Conservation (phyloP, 2,329 filamentous ascomycete species). For the Piedraia hortae region DNA sequence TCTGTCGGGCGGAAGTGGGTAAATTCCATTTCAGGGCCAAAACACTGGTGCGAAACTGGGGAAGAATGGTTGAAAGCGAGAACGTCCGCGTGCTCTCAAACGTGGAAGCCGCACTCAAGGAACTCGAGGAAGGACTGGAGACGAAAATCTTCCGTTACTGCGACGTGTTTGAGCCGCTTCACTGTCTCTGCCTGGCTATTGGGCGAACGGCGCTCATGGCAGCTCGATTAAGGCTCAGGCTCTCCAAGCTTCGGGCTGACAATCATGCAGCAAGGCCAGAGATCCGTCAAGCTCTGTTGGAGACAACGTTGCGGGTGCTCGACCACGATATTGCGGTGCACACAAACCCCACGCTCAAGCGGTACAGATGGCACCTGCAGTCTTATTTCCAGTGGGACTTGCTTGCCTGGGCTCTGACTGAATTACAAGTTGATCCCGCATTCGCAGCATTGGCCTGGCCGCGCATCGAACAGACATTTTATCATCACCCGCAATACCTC, state of each 20-base stretch:
- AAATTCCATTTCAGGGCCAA: slow-evolving; percentile 12
- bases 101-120: slow-evolving; percentile 10
- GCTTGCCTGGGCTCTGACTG: slow-evolving; percentile 12
- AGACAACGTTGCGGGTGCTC: slow-evolving; percentile 15
- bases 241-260: slow-evolving; percentile 13
- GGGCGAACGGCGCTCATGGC: slow-evolving; percentile 17
- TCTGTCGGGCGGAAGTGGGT: slow-evolving; percentile 17
- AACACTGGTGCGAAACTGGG: slow-evolving; percentile 5
- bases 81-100: slow-evolving; percentile 3
- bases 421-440: slow-evolving; percentile 9
- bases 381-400: slow-evolving; percentile 23
- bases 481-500: slow-evolving; percentile 17
- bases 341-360: slow-evolving; percentile 14
- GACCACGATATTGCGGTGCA: slow-evolving; percentile 16
- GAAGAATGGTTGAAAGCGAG: slow-evolving; percentile 4
- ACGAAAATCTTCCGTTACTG: slow-evolving; percentile 19
- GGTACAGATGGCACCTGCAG: slow-evolving; percentile 25
- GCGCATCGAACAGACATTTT: slow-evolving; percentile 18
- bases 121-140: slow-evolving; percentile 18
- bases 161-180: slow-evolving; percentile 17
- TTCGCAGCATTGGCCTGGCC: slow-evolving; percentile 17
- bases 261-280: slow-evolving; percentile 10
- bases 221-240: slow-evolving; percentile 20
- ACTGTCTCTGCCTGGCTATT: slow-evolving; percentile 19
- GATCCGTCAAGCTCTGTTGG: slow-evolving; percentile 15